Evolutionary conservation across 2,329 filamentous ascomycete genomes (phyloP), one percentile per base, ranked within the genome.

Genomic region (Simplicillium aogashimaense): DNA sequence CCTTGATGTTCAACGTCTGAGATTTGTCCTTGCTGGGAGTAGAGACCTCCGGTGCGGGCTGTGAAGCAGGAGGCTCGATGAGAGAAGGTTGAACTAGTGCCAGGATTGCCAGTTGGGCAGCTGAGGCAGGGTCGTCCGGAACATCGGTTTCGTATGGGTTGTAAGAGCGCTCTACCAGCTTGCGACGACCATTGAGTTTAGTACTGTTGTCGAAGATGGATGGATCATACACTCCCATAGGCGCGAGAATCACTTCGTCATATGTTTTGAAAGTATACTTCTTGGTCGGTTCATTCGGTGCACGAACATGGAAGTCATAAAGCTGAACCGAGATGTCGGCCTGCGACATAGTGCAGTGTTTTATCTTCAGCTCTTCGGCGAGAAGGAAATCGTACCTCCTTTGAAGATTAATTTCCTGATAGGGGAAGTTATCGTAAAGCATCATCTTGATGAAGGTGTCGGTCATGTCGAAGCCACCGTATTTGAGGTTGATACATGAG

Each of bases 201-300:
- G 74, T 65, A 20, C 74, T 78, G 51, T 88, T 83, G 56, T 94
- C 86, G 50, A 97, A 95, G 40, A 95, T 83, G 3, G 76, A 68
- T 0, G 92, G 90, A 44, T 90, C 84, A 59, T 94, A 95, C 53
- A 89, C 85, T n/a, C 88, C 89, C 82, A 95, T 87, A 1, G 89
- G 84, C 1, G 92, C 84, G n/a, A 98, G 72, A 50, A 94, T 86
- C 16, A 94, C 84, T 60, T 97, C 92, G 50, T 98, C 92, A 54
- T 97, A 98, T 1, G 86, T 89, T 69, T 97, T 97, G 72, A 95
- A 97, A 32, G 81, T 78, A 61, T 94, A 97, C 61, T 95, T 95
- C 47, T 81, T 76, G 1, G 92, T 98, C 38, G 92, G 83, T 56
- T 95, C 81, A 39, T 87, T 88, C 1, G 86, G 83, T 9, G 86